phyloP scores from a whole-genome alignment of 2,329 filamentous ascomycete species.

The Fusarium duplospermum region DNA sequence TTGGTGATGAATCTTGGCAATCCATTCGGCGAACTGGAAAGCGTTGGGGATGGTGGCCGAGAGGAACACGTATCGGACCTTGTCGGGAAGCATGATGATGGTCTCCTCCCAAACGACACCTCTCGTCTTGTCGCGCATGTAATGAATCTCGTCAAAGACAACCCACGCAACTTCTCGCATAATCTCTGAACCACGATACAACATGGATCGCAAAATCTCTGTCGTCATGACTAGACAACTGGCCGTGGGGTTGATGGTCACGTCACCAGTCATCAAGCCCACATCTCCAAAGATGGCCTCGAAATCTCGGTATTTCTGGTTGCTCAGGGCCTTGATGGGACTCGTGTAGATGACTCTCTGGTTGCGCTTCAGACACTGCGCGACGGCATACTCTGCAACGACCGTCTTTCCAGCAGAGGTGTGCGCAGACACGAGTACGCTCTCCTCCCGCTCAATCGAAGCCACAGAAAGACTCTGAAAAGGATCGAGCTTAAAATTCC shows the following conservation, averaged over 20 bases:
- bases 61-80: conserved; percentile 98
- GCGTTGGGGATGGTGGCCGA: conserved; percentile 99
- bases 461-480: conserved; percentile 96
- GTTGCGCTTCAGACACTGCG: conserved; percentile 96
- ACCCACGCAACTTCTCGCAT: conserved; percentile 99
- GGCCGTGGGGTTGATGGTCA: conserved; percentile 98
- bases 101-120: conserved; percentile 99
- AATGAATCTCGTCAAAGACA: conserved; percentile 98
- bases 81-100: conserved; percentile 96
- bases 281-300: conserved; percentile 95
- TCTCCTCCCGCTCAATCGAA: conserved; percentile 96
- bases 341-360: conserved; percentile 99
- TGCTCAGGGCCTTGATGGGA: conserved; percentile 98
- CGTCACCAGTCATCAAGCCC: conserved; percentile 98
- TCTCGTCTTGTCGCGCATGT: conserved; percentile 92
- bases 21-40: conserved; percentile 99
- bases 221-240: conserved; percentile 99
- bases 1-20: conserved; percentile 96
- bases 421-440: conserved; percentile 95
- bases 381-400: conserved; percentile 97
- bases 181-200: conserved; percentile 97
- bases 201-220: conserved; percentile 98
- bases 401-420: conserved; percentile 99
- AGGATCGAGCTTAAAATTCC: conserved; percentile 92
- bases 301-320: conserved; percentile 99